A percentile compares a stretch with the other conserved stretches of the same genome.
Conservation (phyloP, 2,329 filamentous ascomycete species). For the Monilinia aucupariae region DNA sequence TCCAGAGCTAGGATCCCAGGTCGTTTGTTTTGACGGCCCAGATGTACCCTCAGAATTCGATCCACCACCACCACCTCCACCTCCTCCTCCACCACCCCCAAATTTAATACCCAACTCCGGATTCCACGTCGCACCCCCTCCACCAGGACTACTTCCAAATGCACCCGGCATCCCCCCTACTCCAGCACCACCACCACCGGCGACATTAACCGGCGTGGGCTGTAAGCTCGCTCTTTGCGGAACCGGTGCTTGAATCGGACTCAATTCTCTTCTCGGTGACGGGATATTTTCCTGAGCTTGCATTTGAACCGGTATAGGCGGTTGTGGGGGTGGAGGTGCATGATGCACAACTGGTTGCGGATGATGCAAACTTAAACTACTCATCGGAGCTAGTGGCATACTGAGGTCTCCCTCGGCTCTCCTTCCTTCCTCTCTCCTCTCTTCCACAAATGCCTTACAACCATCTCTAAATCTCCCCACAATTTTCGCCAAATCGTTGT, state of each 20-base stretch:
- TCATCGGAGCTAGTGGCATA: conserved; percentile 10
- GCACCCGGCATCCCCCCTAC: neutral
- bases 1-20: conserved; percentile 32
- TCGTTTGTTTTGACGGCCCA: conserved; percentile 16
- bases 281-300: neutral
- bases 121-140: conserved; percentile 57
- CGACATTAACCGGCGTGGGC: conserved; percentile 37
- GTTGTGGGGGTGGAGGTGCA: conserved; percentile 32
- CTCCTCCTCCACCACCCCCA: conserved; percentile 38
- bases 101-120: conserved; percentile 80
- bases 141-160: neutral
- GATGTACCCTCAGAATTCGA: neutral
- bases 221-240: conserved; percentile 18
- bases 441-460: conserved; percentile 69
- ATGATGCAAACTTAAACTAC: conserved; percentile 23
- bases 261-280: neutral
- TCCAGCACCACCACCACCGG: neutral
- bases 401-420: conserved; percentile 55
- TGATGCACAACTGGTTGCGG: conserved; percentile 26
- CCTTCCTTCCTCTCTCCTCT: conserved; percentile 74
- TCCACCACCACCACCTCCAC: conserved; percentile 17
- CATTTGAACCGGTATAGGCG: conserved; percentile 24
- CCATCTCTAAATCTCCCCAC: conserved; percentile 81
- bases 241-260: conserved; percentile 13
- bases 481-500: conserved; percentile 89